Percentiles rank a stretch among this genome's conserved stretches.
These are phyloP conservation scores for Penicillium diatomitis DNA, from an alignment of 495 filamentous ascomycete species.

Conservation along the genomic window DNA sequence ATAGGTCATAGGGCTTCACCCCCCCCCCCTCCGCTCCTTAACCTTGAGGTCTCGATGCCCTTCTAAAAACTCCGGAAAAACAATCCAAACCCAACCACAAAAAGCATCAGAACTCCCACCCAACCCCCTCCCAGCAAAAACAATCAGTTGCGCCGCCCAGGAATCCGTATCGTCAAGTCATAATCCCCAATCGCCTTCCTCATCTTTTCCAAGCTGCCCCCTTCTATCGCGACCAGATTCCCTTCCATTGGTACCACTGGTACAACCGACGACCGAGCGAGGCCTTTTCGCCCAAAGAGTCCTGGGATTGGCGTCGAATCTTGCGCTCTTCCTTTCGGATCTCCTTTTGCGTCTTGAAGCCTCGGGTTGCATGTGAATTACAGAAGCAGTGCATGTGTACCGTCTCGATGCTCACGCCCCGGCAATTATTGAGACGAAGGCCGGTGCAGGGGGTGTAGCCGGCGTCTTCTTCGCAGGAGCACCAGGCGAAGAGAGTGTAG, in stretches of 20 bases:
- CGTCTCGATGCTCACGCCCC: slow-evolving; percentile 28
- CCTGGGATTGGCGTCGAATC: slow-evolving; percentile 14
- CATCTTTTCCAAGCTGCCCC: not conserved
- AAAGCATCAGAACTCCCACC: too few relatives aligned
- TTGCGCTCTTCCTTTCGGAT: slow-evolving; percentile 20
- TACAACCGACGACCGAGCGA: slow-evolving; percentile 18
- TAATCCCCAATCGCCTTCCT: too few relatives aligned
- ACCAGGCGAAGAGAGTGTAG: slow-evolving; percentile 36
- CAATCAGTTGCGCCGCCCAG: too few relatives aligned
- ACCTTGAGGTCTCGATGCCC: too few relatives aligned
- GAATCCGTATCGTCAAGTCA: too few relatives aligned
- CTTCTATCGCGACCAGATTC: slow-evolving; percentile 18
- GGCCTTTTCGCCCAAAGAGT: slow-evolving; percentile 24
- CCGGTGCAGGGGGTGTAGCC: slow-evolving; percentile 24
- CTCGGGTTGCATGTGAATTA: slow-evolving; percentile 29
- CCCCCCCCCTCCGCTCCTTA: too few relatives aligned
- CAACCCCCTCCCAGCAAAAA: too few relatives aligned
- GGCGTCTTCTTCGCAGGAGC: slow-evolving; percentile 35
- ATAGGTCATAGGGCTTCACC: too few relatives aligned
- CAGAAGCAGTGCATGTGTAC: slow-evolving; percentile 41
- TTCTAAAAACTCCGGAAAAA: too few relatives aligned
- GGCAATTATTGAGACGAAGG: slow-evolving; percentile 23
- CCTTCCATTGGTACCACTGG: slow-evolving; percentile 28
- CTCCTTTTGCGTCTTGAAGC: slow-evolving; percentile 30
- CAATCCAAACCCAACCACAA: too few relatives aligned